phyloP scores from a whole-genome alignment of 2,329 filamentous ascomycete species.

The Cordyceps sp. region DNA sequence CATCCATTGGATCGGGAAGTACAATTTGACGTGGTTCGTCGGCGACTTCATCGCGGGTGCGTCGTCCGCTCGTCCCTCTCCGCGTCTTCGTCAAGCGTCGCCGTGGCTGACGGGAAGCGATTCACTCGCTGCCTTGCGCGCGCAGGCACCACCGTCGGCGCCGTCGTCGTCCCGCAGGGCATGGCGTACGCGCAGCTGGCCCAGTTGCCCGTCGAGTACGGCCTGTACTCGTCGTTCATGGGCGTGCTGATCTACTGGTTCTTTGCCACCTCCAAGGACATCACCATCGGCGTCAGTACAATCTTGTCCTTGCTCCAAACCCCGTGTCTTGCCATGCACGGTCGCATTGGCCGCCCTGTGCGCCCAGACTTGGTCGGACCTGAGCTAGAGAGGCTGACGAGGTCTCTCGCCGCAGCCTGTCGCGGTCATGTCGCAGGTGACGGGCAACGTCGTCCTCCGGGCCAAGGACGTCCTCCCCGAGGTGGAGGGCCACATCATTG shows the following conservation, averaged over 20 bases:
- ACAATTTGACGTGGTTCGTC: conserved; percentile 28
- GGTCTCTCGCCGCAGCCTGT: conserved; percentile 36
- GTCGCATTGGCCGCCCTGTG: too few relatives aligned
- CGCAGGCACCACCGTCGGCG: conserved; percentile 27
- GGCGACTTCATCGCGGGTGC: conserved; percentile 29
- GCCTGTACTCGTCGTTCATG: conserved; percentile 69
- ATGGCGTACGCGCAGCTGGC: conserved; percentile 37
- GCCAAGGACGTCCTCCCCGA: conserved; percentile 20
- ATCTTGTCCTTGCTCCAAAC: neutral
- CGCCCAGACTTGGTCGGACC: too few relatives aligned
- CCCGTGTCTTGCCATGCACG: neutral
- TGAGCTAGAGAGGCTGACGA: too few relatives aligned
- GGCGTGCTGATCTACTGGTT: conserved; percentile 94
- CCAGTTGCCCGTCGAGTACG: conserved; percentile 29
- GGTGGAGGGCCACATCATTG: conserved; percentile 24
- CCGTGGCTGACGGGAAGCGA: conserved; percentile 8
- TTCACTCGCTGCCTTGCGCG: neutral
- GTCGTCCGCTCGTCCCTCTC: conserved; percentile 4
- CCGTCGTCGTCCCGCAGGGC: conserved; percentile 35
- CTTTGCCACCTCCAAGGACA: conserved; percentile 86
- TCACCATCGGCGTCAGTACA: conserved; percentile 55
- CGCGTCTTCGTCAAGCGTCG: conserved; percentile 1
- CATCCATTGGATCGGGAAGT: conserved; percentile 30
- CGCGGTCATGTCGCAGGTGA: conserved; percentile 34
- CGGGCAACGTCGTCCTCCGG: conserved; percentile 28